Percentiles rank a stretch among this genome's conserved stretches.
phyloP scores from a whole-genome alignment of 257 asterid species.

The Petunia axillaris region DNA sequence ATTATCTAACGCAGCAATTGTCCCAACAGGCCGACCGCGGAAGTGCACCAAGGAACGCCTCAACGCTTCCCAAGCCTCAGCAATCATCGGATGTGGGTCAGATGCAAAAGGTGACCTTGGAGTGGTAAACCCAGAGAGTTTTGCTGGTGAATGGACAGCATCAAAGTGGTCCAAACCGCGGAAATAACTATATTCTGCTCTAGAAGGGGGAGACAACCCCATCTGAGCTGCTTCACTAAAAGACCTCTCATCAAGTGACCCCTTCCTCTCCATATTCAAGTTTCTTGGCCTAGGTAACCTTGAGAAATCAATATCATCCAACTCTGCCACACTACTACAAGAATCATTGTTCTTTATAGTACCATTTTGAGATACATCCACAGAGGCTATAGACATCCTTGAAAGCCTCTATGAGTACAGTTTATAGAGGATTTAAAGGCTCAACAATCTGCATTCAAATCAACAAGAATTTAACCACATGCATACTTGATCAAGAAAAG shows the following conservation, averaged over 20 bases:
- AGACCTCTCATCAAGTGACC: slow-evolving; percentile 66
- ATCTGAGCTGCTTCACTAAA: slow-evolving; percentile 46
- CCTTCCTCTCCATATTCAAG: slow-evolving; percentile 62
- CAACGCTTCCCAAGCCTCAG: slow-evolving; percentile 30
- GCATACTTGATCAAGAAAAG: not conserved
- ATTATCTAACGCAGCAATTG: slow-evolving; percentile 24
- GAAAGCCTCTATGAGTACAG: not conserved
- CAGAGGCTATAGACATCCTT: slow-evolving; percentile 47
- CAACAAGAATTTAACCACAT: not conserved
- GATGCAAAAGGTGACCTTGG: slow-evolving; percentile 57
- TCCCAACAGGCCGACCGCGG: slow-evolving; percentile 27
- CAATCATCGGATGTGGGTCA: slow-evolving; percentile 23
- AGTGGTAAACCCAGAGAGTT: slow-evolving; percentile 55
- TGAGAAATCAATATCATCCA: slow-evolving; percentile 59
- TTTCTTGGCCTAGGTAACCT: slow-evolving; percentile 48
- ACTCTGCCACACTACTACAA: slow-evolving; percentile 38
- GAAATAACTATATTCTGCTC: slow-evolving; percentile 39
- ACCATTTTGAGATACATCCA: slow-evolving; percentile 48
- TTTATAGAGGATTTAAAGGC: not conserved
- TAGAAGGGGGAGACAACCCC: slow-evolving; percentile 55
- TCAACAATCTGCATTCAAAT: not conserved
- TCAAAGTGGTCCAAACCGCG: slow-evolving; percentile 56
- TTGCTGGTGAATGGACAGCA: slow-evolving; percentile 47
- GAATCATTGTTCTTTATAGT: slow-evolving; percentile 40
- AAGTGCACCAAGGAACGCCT: slow-evolving; percentile 22